Evolutionary conservation across 768 basidiomycete genomes (phyloP), one percentile per base, ranked within the genome.

Genomic region (Amanita pallidorosea): DNA sequence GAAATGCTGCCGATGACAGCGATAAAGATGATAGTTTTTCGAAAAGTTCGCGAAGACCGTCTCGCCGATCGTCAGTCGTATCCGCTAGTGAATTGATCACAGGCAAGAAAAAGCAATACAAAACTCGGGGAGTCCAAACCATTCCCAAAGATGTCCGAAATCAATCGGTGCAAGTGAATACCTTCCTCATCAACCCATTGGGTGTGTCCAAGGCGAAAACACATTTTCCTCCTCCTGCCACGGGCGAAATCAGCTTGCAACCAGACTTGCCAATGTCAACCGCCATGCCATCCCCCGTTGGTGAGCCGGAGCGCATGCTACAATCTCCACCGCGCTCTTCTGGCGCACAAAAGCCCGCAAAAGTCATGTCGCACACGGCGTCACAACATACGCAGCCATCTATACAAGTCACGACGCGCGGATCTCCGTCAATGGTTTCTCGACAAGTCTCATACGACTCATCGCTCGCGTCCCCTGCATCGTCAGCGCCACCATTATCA

Each of bases 71-170:
- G 20, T 69, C 69, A n/a, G 61, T 66, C 20, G 61, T 64, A 6
- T 67, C 67, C 8, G 64, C 65, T 13, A 65, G 58, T 33, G 65
- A 65, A 25, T 62, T 57, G n/a, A 58, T 63, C 42, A 68, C 66
- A 51, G 68, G 70, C 52, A 70, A 65, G 53, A 75, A 68, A 63
- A 79, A 73, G 58, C 69, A 72, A 60, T 88, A 90, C 57, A 75
- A 72, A 48, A 73, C 76, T 35, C 70, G 79, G 55, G 87, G 83
- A 53, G 77, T 88, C 52, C 89, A 92, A 67, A 89, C 88, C 47
- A 66, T 72, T 53, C 63, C 69, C 36, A 71, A 70, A 46, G 77
- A 80, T 59, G 74, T 71, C 57, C 70, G 71, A 48, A 72, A 70
- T 57, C 72, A 78, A 61, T 73, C 71, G 40, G 72, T 86, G 52